Evolutionary conservation across 2,329 filamentous ascomycete genomes (phyloP), one percentile per base, ranked within the genome.

Genomic region (Cyanodermella asteris): DNA sequence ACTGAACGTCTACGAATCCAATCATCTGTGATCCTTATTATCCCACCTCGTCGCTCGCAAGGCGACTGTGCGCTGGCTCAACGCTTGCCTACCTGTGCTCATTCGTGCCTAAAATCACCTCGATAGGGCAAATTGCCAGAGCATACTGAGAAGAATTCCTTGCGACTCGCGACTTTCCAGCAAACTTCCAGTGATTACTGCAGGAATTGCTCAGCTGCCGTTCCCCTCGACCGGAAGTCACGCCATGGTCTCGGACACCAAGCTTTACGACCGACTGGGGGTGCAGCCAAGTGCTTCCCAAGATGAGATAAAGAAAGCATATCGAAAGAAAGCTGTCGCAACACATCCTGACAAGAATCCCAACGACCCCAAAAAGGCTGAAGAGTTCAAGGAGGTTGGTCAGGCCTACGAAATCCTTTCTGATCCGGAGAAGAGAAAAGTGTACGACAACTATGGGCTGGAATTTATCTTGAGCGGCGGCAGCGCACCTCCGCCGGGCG

Each of bases 341-440:
- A 90, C 82, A 55, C 82, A 70, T 53, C 87, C 87, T 5, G 87
- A 97, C 59, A 97, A 94, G 62, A 97, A 94, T 61, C 82, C 82
- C 50, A 72, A 91, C 53, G 81, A 84, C 39, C 70, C 81, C 16
- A 55, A 68, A 26, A 78, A 84, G 6, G 60, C 68, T 31, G 87
- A 94, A 47, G 93, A 84, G 52, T 97, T 97, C 62, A 97, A 97
- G 55, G 87, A 94, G 49, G 76, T 81, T 35, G 91, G 81, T 1
- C 82, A 94, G 55, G 87, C 87, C 29, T 97, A 93, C 56, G 87
- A 97, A 54, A 91, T 97, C 38, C 70, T 97, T 3, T 91, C 80
- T 32, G 87, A 97, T 42, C 82, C 84, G 31, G 82, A 94, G 46
- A 97, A 94, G 55, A 74, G 87, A 42, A 87, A 91, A 50, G 72